Percentiles rank a stretch among this genome's conserved stretches.
Evolutionary conservation across 164 flowering plant species (phyloP).

Genomic region (Piper betle): DNA sequence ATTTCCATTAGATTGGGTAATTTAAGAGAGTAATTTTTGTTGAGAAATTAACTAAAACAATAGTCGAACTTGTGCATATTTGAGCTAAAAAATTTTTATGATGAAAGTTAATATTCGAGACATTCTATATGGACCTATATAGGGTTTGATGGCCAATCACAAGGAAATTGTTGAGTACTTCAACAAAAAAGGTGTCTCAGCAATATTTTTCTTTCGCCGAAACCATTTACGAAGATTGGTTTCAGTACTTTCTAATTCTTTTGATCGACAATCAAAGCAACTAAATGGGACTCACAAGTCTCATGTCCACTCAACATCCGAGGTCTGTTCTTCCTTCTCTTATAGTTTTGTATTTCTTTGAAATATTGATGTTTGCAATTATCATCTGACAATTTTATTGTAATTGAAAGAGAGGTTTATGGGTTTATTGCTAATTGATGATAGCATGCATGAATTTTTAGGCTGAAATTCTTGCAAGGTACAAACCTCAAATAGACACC

Average conservation of each 20-base stretch:
- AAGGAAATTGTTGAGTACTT: slow-evolving; percentile 21
- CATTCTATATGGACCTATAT: no score
- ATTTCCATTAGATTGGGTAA: no score
- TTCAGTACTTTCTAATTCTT: no score
- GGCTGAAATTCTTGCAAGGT: slow-evolving; percentile 50
- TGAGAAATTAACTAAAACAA: neutral
- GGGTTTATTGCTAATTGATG: neutral
- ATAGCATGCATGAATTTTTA: no score
- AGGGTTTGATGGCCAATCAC: slow-evolving; percentile 34
- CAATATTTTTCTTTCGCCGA: slow-evolving; percentile 45
- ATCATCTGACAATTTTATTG: neutral
- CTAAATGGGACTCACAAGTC: slow-evolving; percentile 68
- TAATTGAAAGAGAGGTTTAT: neutral
- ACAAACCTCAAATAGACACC: slow-evolving; percentile 37
- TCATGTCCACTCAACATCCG: slow-evolving; percentile 42
- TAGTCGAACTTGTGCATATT: no score
- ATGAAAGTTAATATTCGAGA: no score
- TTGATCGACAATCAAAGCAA: slow-evolving; percentile 37
- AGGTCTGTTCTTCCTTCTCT: slow-evolving; percentile 21
- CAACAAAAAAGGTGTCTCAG: slow-evolving; percentile 30
- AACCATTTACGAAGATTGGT: no score
- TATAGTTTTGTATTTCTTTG: no score
- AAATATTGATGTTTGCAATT: no score
- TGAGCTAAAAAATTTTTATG: no score
- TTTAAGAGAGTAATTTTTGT: no score